Evolutionary conservation across 2,329 filamentous ascomycete species (phyloP), one percentile per base, ranked within the genome.

Genomic region (Teratosphaeria destructans): DNA sequence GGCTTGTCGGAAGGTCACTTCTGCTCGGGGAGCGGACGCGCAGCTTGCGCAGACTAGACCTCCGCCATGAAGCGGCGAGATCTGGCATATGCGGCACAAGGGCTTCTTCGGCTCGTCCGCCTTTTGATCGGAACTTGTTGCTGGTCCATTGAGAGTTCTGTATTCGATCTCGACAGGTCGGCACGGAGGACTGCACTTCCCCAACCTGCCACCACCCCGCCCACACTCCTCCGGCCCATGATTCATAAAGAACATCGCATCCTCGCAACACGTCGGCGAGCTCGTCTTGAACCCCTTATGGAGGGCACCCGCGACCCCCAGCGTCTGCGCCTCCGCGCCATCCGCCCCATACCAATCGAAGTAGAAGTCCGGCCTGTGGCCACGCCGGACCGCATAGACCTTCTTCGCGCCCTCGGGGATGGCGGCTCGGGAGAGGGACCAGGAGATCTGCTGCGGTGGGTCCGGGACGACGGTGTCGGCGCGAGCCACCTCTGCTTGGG

Each of bases 331-430:
- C 34, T 58, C 14, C 3, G 56, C 56, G 10, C 49, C 43, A 35
- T 29, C 39, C 8, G 19, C 11, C 8, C 55, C 55, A 6, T 27
- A n/a, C 19, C 34, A 57, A 7, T 35, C n/a, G 14, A 54, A 58
- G 32, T 58, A 54, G 26, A 58, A 58, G 56, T 37, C n/a, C 10
- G 56, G 56, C n/a, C 26, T 23, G 32, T 37, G 56, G 32, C 56
- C 56, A n/a, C 47, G 56, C 4, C 56, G 56, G 12, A 58, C 56
- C 7, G 47, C 43, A 26, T 58, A 58, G 27, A 58, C 52, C 56
- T 58, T 58, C 29, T 54, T 54, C 1, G 29, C 39, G 5, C 26
- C 56, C 3, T 16, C 3, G 5, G 55, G 55, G 7, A 57, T 49
- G 35, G 54, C 23, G 54, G 23, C 37, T 27, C 14, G 14, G 14